Base-by-base conservation (phyloP, 2,329 filamentous ascomycete species). In the Dothideomycetes sp. region DNA sequence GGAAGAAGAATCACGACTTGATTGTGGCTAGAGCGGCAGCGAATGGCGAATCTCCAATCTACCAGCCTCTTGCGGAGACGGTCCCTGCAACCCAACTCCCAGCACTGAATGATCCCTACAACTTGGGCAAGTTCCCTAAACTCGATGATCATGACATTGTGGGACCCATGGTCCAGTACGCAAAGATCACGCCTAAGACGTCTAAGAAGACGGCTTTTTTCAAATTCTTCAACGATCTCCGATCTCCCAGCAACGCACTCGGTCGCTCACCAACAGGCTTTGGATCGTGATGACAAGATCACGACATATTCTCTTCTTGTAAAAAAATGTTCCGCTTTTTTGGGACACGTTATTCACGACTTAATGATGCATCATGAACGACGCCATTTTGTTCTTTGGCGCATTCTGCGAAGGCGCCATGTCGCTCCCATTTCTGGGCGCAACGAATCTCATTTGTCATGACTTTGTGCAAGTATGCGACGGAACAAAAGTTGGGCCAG, bases 141-240 rank as follows among this genome's bases (percentile, higher is more conserved):
- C 75, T 89, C 17, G 87, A 87, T 38, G 87, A 94, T 53, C 82
- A 88, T 52, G 88, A 94, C 60, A 93, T 95, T 57, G 86, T 95
- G 31, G 88, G 88, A 1, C 88, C 88, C 5, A 94, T 95, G 88
- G 76, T 78, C 51, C 73, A 65, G 48, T 59, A 60, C 40, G 53
- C 55, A 22, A 55, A 55, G 45, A 53, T 58, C 22, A 53, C 55
- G 40, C 52, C 48, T 11, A 48, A 49, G 33, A 48, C 51, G 6
- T 48, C 55, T 9, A 55, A 53, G 43, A 53, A 50, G 39, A 49
- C 53, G 4, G 50, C 51, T 5, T 53, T 61, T 31, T 46, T 60
- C 34, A 53, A 51, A 27, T 51, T 61, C 43, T 59, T 61, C 47
- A 59, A 57, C 18, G 55, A 56, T 44, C 53, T 48, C 17, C 43